A percentile compares a stretch with the other conserved stretches of the same genome.
These are phyloP conservation scores for Verticillium zaregamsianum DNA, from an alignment of 2,329 filamentous ascomycete species.

Conservation along the genomic window DNA sequence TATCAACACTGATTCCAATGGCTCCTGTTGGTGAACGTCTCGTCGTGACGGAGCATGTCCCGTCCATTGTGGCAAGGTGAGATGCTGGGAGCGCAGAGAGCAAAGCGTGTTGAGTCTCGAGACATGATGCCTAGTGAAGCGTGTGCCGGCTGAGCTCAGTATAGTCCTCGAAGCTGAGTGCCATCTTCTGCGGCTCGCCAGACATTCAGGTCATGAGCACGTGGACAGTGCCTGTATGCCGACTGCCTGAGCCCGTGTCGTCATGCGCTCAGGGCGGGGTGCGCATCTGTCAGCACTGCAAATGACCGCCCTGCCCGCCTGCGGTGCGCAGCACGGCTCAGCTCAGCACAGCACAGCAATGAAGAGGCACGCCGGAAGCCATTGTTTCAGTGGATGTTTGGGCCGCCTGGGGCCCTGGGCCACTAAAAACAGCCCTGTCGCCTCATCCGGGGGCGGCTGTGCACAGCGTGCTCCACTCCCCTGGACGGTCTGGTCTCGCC, in stretches of 20 bases:
- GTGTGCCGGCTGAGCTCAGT: too few species aligned
- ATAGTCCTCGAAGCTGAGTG: too few species aligned
- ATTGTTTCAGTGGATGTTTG: conserved; percentile 2
- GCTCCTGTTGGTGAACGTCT: not conserved
- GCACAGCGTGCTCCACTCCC: not conserved
- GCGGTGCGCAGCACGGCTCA: not conserved
- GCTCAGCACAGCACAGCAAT: too few species aligned
- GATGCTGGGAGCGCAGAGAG: too few species aligned
- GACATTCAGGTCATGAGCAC: not conserved
- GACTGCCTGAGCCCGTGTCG: not conserved
- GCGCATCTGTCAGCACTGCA: not conserved
- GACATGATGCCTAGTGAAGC: too few species aligned
- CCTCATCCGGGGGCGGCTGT: too few species aligned
- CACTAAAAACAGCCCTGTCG: too few species aligned
- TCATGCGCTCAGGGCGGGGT: not conserved
- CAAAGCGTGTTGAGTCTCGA: too few species aligned
- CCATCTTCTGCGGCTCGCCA: not conserved
- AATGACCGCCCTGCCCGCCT: not conserved
- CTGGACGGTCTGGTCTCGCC: not conserved
- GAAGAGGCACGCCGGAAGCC: not conserved
- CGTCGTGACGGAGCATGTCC: too few species aligned
- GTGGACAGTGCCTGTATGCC: not conserved
- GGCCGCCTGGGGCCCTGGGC: not conserved
- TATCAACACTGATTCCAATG: not conserved
- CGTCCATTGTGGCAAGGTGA: not conserved